These are phyloP conservation scores for Lactarius quietus DNA, from an alignment of 768 basidiomycete genomes.

Conservation along the genomic window DNA sequence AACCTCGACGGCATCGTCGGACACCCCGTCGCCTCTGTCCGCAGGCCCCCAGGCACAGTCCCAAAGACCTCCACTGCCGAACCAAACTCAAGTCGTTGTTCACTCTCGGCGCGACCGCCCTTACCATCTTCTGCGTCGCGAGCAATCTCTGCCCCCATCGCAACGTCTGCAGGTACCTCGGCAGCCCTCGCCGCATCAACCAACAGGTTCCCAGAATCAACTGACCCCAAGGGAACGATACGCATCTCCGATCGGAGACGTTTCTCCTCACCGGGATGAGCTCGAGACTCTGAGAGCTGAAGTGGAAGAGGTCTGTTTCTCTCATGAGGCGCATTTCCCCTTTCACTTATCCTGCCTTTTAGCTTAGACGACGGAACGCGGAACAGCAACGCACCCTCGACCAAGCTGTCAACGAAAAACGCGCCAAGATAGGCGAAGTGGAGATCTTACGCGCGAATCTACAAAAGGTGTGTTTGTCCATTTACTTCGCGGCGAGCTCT, in stretches of 20 bases:
- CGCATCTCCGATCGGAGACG: background rate
- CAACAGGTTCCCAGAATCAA: background rate
- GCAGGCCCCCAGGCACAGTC: background rate
- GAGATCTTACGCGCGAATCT: slow-evolving; percentile 23
- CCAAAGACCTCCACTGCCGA: background rate
- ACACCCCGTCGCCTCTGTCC: background rate
- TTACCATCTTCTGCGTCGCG: background rate
- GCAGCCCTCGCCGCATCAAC: background rate
- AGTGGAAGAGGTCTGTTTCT: too few species aligned
- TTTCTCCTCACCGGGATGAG: background rate
- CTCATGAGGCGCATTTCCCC: slow-evolving; percentile 11
- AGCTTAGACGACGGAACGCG: slow-evolving; percentile 17
- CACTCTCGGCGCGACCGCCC: background rate
- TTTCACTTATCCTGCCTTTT: background rate
- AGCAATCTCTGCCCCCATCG: background rate
- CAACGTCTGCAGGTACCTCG: background rate
- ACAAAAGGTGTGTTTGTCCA: slow-evolving; percentile 15
- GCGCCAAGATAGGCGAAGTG: slow-evolving; percentile 24
- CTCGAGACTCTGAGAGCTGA: slow-evolving; percentile 6
- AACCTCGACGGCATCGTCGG: background rate
- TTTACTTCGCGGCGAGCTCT: background rate
- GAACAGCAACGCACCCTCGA: slow-evolving; percentile 19
- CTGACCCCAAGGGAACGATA: background rate
- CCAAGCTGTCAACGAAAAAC: slow-evolving; percentile 24
- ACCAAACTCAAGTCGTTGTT: background rate